Evolutionary conservation across 148 eudicot species (phyloP).

Genomic region (Diospyros lotus): DNA sequence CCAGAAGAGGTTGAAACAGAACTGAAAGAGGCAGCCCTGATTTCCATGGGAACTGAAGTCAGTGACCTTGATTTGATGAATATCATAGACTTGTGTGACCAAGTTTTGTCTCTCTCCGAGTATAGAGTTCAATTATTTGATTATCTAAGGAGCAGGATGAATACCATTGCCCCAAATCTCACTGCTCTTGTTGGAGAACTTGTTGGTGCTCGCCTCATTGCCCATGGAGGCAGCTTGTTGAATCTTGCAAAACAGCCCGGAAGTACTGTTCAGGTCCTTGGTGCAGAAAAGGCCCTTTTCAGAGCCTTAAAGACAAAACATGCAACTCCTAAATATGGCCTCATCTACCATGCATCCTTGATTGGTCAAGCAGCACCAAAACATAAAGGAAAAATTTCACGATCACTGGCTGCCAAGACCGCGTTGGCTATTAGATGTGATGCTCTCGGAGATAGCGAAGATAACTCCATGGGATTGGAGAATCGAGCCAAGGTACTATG

Average conservation of each 20-base stretch:
- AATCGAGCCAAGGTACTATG: constrained; percentile 28
- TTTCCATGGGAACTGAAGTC: constrained; percentile 99
- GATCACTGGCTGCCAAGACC: constrained; percentile 89
- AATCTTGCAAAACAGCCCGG: constrained; percentile 98
- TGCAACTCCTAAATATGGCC: constrained; percentile 95
- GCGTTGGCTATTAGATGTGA: constrained; percentile 87
- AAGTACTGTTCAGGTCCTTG: constrained; percentile 93
- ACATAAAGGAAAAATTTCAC: constrained; percentile 86
- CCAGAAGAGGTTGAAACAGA: constrained; percentile 83
- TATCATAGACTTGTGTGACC: constrained; percentile 84
- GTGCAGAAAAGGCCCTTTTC: constrained; percentile 97
- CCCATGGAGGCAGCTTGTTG: constrained; percentile 98
- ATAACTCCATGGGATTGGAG: constrained; percentile 85
- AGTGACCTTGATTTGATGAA: constrained; percentile 84
- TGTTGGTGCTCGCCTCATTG: constrained; percentile 93
- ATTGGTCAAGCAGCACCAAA: constrained; percentile 98
- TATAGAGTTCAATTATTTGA: constrained; percentile 86
- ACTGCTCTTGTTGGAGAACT: constrained; percentile 94
- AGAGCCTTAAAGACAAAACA: constrained; percentile 97
- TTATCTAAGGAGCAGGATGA: constrained; percentile 85
- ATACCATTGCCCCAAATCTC: constrained; percentile 92
- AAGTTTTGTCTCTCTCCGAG: constrained; percentile 85
- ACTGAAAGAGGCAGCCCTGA: constrained; percentile 79
- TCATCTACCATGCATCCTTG: constrained; percentile 88
- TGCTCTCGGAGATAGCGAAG: constrained; percentile 84